These are phyloP conservation scores for Coccomyxa subellipsoidea DNA, from an alignment of 163 green algal species.

Conservation along the genomic window DNA sequence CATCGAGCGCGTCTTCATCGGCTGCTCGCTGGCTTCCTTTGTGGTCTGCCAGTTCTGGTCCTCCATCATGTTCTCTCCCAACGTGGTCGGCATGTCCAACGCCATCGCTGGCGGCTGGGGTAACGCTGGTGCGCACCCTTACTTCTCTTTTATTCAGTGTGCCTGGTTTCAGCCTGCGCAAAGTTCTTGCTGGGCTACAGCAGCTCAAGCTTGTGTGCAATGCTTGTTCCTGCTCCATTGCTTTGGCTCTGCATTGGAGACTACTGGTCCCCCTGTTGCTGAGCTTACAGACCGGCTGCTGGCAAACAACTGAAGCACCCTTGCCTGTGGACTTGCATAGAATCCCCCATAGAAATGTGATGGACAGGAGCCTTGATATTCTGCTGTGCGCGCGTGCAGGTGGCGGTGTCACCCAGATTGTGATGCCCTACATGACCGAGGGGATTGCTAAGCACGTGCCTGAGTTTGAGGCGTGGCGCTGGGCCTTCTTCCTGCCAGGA, in stretches of 20 bases:
- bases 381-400: constrained; percentile 24
- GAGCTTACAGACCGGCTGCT: background rate
- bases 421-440: constrained; percentile 79
- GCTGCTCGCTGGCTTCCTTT: constrained; percentile 88
- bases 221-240: too few relatives aligned
- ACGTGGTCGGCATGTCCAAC: constrained; percentile 86
- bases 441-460: constrained; percentile 32
- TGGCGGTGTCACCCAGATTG: constrained; percentile 84
- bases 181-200: too few relatives aligned
- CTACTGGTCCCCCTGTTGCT: too few relatives aligned
- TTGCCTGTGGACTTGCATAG: too few relatives aligned
- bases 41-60: constrained; percentile 93
- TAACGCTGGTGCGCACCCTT: constrained; percentile 78
- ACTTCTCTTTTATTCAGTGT: background rate
- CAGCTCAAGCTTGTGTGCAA: too few relatives aligned
- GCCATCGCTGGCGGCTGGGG: constrained; percentile 82
- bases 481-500: constrained; percentile 90
- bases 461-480: constrained; percentile 79
- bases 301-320: background rate
- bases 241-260: too few relatives aligned
- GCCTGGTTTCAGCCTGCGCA: too few relatives aligned
- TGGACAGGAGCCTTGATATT: too few relatives aligned
- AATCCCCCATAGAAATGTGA: too few relatives aligned
- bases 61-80: constrained; percentile 74
- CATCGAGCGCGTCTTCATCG: constrained; percentile 81